phyloP scores from a whole-genome alignment of 805 yeast species.

The Saturnispora hagleri region DNA sequence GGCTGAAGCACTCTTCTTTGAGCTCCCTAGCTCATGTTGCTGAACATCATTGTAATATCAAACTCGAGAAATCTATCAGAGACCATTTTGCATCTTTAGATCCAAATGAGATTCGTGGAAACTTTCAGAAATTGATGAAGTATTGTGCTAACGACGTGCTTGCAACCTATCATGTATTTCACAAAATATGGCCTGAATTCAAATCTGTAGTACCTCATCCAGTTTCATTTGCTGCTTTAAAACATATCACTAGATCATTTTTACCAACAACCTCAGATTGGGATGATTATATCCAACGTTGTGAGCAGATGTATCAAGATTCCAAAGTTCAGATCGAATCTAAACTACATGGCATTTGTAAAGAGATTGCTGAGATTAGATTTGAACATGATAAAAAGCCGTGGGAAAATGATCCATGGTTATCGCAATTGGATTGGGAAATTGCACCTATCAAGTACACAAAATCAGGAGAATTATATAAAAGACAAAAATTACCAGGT shows the following conservation, averaged over 20 bases:
- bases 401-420: constrained; percentile 71
- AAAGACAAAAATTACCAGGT: constrained; percentile 77
- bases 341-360: constrained; percentile 51
- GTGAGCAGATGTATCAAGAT: constrained; percentile 60
- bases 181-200: constrained; percentile 62
- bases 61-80: constrained; percentile 57
- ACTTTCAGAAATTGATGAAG: constrained; percentile 51
- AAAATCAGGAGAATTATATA: constrained; percentile 59
- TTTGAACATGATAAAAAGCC: constrained; percentile 27
- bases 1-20: constrained; percentile 70
- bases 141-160: constrained; percentile 85
- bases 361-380: constrained; percentile 42
- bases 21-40: constrained; percentile 80
- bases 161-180: constrained; percentile 63
- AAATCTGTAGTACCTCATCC: constrained; percentile 77
- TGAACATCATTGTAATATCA: constrained; percentile 61
- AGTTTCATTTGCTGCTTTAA: constrained; percentile 81
- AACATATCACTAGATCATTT: constrained; percentile 62
- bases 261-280: constrained; percentile 71
- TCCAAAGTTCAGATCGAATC: constrained; percentile 47
- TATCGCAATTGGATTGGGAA: constrained; percentile 84
- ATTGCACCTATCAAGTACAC: constrained; percentile 49
- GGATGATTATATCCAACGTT: constrained; percentile 57
- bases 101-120: constrained; percentile 41
- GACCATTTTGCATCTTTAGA: constrained; percentile 52